Evolutionary conservation across 2,329 filamentous ascomycete species (phyloP).

Genomic region (Ophiostoma angusticollis): DNA sequence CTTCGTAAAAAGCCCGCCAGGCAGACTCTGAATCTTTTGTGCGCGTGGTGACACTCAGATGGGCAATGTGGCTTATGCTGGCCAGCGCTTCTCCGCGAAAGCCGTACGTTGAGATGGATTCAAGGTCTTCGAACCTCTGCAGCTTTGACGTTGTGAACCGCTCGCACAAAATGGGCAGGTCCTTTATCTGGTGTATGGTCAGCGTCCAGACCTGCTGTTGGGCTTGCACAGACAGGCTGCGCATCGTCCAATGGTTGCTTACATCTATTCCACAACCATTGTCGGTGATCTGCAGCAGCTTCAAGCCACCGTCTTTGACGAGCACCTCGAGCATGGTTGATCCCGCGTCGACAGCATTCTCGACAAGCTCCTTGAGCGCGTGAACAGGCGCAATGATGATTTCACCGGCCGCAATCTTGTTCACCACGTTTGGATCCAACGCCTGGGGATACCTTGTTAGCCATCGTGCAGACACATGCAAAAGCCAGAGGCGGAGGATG

Average conservation of each 20-base stretch:
- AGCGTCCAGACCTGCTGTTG: no score
- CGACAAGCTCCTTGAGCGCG: conserved; percentile 89
- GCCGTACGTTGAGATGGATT: conserved; percentile 87
- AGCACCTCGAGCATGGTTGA: conserved; percentile 82
- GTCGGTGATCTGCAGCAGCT: conserved; percentile 91
- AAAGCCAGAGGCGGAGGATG: neutral
- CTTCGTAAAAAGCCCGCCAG: conserved; percentile 79
- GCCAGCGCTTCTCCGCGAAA: conserved; percentile 93
- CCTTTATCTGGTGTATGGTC: conserved; percentile 54
- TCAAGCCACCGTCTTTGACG: conserved; percentile 89
- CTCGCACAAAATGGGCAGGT: conserved; percentile 83
- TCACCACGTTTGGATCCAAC: conserved; percentile 83
- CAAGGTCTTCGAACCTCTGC: conserved; percentile 82
- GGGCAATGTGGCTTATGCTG: conserved; percentile 96
- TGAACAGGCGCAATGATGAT: conserved; percentile 97
- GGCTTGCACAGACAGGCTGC: no score
- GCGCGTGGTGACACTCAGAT: conserved; percentile 87
- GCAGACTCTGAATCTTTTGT: conserved; percentile 79
- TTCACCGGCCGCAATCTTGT: conserved; percentile 96
- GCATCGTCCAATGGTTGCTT: conserved; percentile 9
- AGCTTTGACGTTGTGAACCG: conserved; percentile 96
- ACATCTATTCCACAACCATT: conserved; percentile 95
- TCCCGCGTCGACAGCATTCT: conserved; percentile 96
- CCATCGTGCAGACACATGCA: neutral
- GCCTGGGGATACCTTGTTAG: conserved; percentile 38